A percentile compares a stretch with the other conserved stretches of the same genome.
These are phyloP conservation scores for Fraxinus latifolia DNA, from an alignment of 305 asterid genomes.

Conservation along the genomic window DNA sequence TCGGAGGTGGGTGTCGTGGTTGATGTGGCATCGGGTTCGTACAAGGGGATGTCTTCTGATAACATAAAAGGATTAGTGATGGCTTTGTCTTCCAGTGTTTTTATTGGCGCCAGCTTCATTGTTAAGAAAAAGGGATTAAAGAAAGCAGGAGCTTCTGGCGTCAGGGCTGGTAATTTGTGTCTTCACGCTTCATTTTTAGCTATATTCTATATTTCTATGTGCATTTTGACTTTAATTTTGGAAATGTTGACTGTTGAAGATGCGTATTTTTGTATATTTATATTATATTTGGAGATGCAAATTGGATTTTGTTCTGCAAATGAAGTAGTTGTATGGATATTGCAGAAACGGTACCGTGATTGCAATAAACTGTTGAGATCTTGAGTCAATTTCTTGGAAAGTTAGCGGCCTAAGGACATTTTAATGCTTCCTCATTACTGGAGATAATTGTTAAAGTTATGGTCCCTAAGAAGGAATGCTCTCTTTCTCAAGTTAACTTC, in stretches of 20 bases:
- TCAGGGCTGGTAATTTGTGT: constrained; percentile 49
- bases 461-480: background rate
- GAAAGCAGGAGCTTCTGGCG: constrained; percentile 92
- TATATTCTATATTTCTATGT: constrained; percentile 3
- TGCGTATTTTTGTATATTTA: constrained; percentile 15
- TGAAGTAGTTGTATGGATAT: constrained; percentile 8
- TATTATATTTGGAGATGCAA: background rate
- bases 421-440: background rate
- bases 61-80: constrained; percentile 83
- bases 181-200: constrained; percentile 9
- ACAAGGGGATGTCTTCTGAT: constrained; percentile 89
- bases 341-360: constrained; percentile 10
- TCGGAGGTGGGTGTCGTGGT: constrained; percentile 31
- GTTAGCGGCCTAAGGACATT: background rate
- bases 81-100: constrained; percentile 87
- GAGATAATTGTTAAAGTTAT: constrained; percentile 5
- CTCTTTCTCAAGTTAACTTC: background rate
- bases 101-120: constrained; percentile 94
- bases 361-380: constrained; percentile 17
- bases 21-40: constrained; percentile 38
- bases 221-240: constrained; percentile 14
- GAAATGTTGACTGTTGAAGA: constrained; percentile 6
- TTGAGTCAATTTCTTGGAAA: constrained; percentile 17
- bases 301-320: constrained; percentile 6
- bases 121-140: constrained; percentile 93